phyloP scores from a whole-genome alignment of 306 rosid genomes.

The Trifolium subterraneum region DNA sequence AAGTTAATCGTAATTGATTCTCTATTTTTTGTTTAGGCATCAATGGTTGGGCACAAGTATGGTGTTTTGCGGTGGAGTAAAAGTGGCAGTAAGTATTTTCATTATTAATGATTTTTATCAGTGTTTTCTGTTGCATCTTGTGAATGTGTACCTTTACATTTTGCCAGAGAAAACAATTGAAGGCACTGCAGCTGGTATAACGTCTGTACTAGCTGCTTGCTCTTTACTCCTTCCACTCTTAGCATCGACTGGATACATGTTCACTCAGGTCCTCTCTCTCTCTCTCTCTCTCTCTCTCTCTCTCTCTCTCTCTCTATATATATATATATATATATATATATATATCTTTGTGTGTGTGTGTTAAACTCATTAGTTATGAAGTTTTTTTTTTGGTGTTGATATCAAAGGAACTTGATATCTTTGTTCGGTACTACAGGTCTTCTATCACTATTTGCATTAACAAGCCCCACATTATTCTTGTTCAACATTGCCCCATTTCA shows the following conservation, averaged over 20 bases:
- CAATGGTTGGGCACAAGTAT: constrained; percentile 94
- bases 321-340: too few relatives aligned
- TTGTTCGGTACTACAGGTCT: constrained; percentile 9
- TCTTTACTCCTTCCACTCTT: constrained; percentile 84
- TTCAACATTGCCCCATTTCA: constrained; percentile 24
- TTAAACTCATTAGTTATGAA: not conserved
- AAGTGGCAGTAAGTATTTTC: constrained; percentile 80
- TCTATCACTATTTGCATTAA: constrained; percentile 19
- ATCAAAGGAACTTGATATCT: constrained; percentile 34
- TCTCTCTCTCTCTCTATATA: not conserved
- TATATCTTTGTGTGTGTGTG: not conserved
- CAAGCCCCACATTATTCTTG: constrained; percentile 21
- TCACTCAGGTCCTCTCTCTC: constrained; percentile 73
- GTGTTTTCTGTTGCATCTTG: constrained; percentile 33
- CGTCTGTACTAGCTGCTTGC: constrained; percentile 91
- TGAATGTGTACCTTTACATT: constrained; percentile 39
- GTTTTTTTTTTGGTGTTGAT: not conserved
- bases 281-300: constrained; percentile 11
- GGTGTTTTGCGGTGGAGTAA: constrained; percentile 97
- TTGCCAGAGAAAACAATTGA: constrained; percentile 93
- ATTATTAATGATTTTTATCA: constrained; percentile 20
- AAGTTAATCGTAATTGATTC: constrained; percentile 11
- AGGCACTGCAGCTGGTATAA: constrained; percentile 99
- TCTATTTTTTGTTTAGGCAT: constrained; percentile 65
- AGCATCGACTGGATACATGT: constrained; percentile 86